Conservation (phyloP, 2,329 filamentous ascomycete genomes). For the Aspergillus sclerotialis region DNA sequence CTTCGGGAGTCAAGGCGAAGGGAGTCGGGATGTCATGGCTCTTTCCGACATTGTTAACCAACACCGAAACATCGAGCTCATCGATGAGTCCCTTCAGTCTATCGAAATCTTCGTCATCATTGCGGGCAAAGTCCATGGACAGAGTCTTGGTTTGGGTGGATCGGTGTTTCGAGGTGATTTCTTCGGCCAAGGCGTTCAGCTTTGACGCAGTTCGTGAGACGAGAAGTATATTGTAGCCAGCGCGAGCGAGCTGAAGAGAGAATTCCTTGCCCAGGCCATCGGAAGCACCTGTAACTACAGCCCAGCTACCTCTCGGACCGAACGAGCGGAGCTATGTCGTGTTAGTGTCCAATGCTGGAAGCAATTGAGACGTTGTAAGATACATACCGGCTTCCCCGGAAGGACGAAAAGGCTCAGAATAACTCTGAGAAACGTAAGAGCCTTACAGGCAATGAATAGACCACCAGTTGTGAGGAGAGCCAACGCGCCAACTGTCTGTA, state of each 20-base stretch:
- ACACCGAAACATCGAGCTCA: slow-evolving; percentile 72
- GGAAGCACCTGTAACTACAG: slow-evolving; percentile 86
- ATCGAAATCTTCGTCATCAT: slow-evolving; percentile 73
- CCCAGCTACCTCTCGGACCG: slow-evolving; percentile 88
- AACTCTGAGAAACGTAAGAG: slow-evolving; percentile 54
- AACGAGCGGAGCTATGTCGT: slow-evolving; percentile 69
- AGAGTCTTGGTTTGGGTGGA: slow-evolving; percentile 67
- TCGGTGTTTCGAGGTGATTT: slow-evolving; percentile 64
- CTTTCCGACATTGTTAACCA: slow-evolving; percentile 96
- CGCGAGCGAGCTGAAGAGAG: slow-evolving; percentile 77
- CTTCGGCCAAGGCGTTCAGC: slow-evolving; percentile 66
- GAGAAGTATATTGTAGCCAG: slow-evolving; percentile 91
- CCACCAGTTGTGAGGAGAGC: slow-evolving; percentile 46
- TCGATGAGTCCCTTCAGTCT: slow-evolving; percentile 61
- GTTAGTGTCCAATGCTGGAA: slow-evolving; percentile 8
- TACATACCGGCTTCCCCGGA: slow-evolving; percentile 42
- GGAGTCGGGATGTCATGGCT: slow-evolving; percentile 89
- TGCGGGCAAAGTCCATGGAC: slow-evolving; percentile 84
- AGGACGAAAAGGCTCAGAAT: slow-evolving; percentile 64
- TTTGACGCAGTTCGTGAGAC: slow-evolving; percentile 94
- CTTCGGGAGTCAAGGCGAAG: slow-evolving; percentile 69
- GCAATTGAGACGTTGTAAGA: too few relatives aligned
- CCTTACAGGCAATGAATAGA: slow-evolving; percentile 50
- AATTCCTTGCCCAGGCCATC: slow-evolving; percentile 98
- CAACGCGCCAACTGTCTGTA: slow-evolving; percentile 28